Percentiles rank a stretch among this genome's conserved stretches.
Evolutionary conservation across 345 rosid species (phyloP).

Genomic region (Pelargonium nanum): DNA sequence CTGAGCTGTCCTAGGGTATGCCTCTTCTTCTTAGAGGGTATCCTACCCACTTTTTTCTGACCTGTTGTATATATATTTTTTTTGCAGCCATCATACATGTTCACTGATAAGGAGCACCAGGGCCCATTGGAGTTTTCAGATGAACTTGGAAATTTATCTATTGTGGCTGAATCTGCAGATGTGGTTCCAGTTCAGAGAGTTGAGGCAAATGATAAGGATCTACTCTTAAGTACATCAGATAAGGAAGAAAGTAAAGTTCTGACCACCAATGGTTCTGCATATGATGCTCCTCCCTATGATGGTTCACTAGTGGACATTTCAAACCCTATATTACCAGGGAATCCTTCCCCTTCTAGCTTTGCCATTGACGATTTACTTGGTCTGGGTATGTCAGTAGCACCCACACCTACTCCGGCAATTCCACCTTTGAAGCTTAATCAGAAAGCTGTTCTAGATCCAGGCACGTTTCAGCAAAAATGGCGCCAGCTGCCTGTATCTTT

Average conservation of each 20-base stretch:
- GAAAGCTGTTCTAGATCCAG: conserved; percentile 68
- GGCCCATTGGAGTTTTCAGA: conserved; percentile 92
- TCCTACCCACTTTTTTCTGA: too few relatives aligned
- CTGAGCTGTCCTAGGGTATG: too few relatives aligned
- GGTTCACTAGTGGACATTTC: conserved; percentile 29
- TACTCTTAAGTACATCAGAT: conserved; percentile 73
- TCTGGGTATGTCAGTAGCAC: conserved; percentile 49
- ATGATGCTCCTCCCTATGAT: conserved; percentile 58
- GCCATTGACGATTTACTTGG: conserved; percentile 86
- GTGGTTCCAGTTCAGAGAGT: conserved; percentile 54
- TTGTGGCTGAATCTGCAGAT: conserved; percentile 52
- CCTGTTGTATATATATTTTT: conserved; percentile 11
- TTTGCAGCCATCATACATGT: conserved; percentile 97
- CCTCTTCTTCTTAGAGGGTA: too few relatives aligned
- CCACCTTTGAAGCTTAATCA: conserved; percentile 73
- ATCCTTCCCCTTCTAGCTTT: conserved; percentile 38
- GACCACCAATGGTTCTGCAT: conserved; percentile 46
- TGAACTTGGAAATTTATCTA: conserved; percentile 60
- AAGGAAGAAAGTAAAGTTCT: conserved; percentile 62
- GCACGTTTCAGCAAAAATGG: conserved; percentile 88
- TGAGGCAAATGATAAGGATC: conserved; percentile 87
- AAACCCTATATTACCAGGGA: conserved; percentile 21
- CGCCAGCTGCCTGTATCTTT: conserved; percentile 65
- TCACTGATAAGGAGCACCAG: conserved; percentile 85
- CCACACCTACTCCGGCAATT: conserved; percentile 37